Base-by-base conservation (phyloP, 495 filamentous ascomycete genomes). In the Xylaria intraflava region DNA sequence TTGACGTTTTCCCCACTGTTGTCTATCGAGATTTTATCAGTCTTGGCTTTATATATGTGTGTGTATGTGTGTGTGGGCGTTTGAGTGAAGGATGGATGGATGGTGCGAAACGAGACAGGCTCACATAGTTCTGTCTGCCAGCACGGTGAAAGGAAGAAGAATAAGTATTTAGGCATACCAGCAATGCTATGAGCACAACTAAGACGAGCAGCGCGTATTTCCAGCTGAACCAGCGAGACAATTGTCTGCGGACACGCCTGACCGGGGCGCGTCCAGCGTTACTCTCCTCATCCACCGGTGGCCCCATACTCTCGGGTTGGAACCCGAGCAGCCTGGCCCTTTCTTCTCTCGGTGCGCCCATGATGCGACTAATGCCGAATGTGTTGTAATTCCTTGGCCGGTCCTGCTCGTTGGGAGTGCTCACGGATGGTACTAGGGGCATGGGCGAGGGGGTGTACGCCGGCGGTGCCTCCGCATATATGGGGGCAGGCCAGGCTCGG, bases 391-490 rank as follows among this genome's bases (percentile, higher is more conserved):
- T 70, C 40, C 59, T 65, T 6, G 55, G 52, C 42, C 39, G 36
- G 26, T 22, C 19, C 20, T 43, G 36, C 17, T 58, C 49, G 20
- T 23, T 30, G 17, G 30, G 4, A n/a, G 7, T 35, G 38, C 38
- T 41, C 10, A 54, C 27, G 24, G 46, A 46, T 44, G 49, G 49
- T 10, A 31, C 20, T 20, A 22, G 68, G 62, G 7, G 68, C 59
- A 59, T 62, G 14, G 72, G 66, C 4, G 67, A 72, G 5, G 72
- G 71, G 2, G 71, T 70, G 53, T 76, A 77, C 0, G 73, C 73
- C 1, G 74, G 74, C 16, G 73, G 74, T 4, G 71, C 72, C 26
- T 77, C 72, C 12, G 63, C 61, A 44, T 69, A 72, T 51, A 69
- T 31, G 29, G 66, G 62, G 33, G 59, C 51, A 1, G 62, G 58